Conservation (phyloP, 1,139 yeast genomes). For the Suhomyces anneliseae region DNA sequence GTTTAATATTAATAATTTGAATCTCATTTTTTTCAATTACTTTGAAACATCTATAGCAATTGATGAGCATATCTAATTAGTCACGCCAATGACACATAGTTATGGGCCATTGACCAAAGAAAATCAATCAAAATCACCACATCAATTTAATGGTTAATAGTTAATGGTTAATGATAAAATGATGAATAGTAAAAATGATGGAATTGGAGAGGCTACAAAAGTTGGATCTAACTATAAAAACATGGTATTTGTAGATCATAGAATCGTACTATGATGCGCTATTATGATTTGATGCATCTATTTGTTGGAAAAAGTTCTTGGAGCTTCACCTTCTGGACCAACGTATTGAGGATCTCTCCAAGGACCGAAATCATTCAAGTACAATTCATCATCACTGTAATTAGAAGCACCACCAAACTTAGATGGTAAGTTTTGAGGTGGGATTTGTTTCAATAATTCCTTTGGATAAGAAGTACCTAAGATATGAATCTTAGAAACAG, state of each 20-base stretch:
- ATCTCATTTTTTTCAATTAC: not conserved
- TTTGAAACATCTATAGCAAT: not conserved
- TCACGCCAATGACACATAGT: too few species aligned
- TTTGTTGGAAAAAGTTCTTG: constrained; percentile 32
- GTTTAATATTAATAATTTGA: too few species aligned
- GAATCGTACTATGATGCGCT: not conserved
- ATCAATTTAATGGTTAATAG: not conserved
- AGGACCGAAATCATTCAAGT: constrained; percentile 90
- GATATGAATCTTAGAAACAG: constrained; percentile 93
- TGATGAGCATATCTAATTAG: not conserved
- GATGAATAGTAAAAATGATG: not conserved
- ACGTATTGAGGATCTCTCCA: constrained; percentile 89
- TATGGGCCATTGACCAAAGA: too few species aligned
- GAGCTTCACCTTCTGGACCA: constrained; percentile 87
- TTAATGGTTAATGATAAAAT: too few species aligned
- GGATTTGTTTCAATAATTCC: constrained; percentile 88
- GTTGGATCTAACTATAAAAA: not conserved
- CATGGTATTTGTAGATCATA: not conserved
- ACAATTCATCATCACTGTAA: constrained; percentile 74
- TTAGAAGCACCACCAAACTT: constrained; percentile 85
- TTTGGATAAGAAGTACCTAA: constrained; percentile 75
- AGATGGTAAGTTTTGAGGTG: constrained; percentile 85
- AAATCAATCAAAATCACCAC: not conserved
- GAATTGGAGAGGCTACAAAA: not conserved
- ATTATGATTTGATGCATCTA: not conserved